A percentile compares a stretch with the other conserved stretches of the same genome.
Conservation (phyloP, 768 basidiomycete genomes). For the Arthromyces matolae region DNA sequence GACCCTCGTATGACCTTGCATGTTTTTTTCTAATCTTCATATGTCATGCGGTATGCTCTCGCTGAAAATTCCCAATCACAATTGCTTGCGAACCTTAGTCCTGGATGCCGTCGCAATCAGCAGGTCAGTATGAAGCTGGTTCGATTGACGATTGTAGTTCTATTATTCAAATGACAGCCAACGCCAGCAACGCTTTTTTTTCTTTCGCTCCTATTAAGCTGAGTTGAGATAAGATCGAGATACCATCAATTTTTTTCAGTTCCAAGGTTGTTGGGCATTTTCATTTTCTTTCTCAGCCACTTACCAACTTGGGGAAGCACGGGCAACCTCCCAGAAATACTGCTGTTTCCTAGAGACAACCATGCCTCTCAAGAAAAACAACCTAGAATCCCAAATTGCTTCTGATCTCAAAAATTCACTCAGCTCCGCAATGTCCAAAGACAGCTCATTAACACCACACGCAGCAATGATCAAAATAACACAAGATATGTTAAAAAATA, state of each 20-base stretch:
- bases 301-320: not conserved
- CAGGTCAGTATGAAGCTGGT: no score
- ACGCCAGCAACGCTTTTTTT: no score
- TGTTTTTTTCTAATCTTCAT: slow-evolving; percentile 34
- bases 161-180: no score
- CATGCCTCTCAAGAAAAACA: slow-evolving; percentile 22
- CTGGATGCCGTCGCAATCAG: no score
- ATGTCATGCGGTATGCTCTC: slow-evolving; percentile 39
- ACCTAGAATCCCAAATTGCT: slow-evolving; percentile 20
- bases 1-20: slow-evolving; percentile 34
- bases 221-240: not conserved
- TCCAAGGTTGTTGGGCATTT: not conserved
- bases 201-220: not conserved
- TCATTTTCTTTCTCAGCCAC: not conserved
- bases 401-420: slow-evolving; percentile 24
- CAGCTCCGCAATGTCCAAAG: slow-evolving; percentile 22
- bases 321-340: not conserved
- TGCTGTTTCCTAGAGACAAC: not conserved
- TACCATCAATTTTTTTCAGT: not conserved
- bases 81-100: not conserved
- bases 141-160: no score
- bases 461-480: slow-evolving; percentile 32
- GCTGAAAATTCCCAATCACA: slow-evolving; percentile 26
- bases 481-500: slow-evolving; percentile 37
- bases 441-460: slow-evolving; percentile 25